These are phyloP conservation scores for Neofusicoccum ribis DNA, from an alignment of 2,329 filamentous ascomycete species.

Conservation along the genomic window DNA sequence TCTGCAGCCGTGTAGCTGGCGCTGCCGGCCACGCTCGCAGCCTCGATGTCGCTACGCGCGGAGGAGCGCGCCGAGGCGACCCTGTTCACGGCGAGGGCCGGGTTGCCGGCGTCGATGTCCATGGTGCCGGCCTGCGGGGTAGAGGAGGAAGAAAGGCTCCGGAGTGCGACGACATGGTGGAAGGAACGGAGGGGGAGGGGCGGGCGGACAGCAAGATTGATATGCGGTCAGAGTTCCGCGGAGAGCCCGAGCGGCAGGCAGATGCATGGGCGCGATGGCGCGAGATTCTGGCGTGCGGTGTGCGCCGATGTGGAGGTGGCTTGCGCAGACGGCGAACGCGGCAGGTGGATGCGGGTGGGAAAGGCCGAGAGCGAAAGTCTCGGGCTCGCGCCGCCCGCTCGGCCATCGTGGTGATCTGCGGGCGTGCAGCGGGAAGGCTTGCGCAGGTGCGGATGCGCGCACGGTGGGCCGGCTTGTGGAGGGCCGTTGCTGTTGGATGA, in stretches of 20 bases:
- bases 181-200: not conserved
- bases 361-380: not conserved
- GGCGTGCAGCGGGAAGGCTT: not conserved
- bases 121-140: too few species aligned
- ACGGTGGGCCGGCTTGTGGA: too few species aligned
- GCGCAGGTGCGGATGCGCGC: not conserved
- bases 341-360: not conserved
- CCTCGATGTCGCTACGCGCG: not conserved
- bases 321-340: not conserved
- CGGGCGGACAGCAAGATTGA: not conserved
- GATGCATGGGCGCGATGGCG: too few species aligned
- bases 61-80: not conserved
- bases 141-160: not conserved
- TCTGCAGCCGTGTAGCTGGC: not conserved
- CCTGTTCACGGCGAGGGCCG: not conserved
- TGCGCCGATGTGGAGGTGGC: conserved; percentile 3
- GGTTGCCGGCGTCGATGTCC: not conserved
- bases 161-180: not conserved
- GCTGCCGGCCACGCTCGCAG: not conserved
- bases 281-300: not conserved
- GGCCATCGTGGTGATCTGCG: not conserved
- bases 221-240: not conserved
- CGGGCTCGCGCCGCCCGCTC: not conserved
- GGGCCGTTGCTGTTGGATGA: too few species aligned
- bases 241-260: too few species aligned